Conservation (phyloP, 768 basidiomycete species). For the Tephrocybe sp. region DNA sequence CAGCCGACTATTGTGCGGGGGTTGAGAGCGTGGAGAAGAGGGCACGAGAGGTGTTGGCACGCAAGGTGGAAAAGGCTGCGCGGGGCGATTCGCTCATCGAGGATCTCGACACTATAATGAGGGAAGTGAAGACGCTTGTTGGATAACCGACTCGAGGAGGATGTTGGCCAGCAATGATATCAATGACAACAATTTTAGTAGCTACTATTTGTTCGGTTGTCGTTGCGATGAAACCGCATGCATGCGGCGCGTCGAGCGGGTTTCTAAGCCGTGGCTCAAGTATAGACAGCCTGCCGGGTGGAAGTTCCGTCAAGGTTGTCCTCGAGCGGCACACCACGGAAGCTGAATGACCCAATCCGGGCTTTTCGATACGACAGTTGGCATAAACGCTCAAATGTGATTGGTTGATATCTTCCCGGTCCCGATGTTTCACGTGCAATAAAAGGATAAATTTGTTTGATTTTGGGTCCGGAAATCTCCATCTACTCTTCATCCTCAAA, state of each 20-base stretch:
- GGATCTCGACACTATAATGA: slow-evolving; percentile 20
- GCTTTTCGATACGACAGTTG: slow-evolving; percentile 10
- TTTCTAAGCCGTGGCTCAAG: background rate
- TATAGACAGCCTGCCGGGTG: too few relatives aligned
- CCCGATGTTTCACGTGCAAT: slow-evolving; percentile 38
- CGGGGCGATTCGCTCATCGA: slow-evolving; percentile 14
- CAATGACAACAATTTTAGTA: too few relatives aligned
- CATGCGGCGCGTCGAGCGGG: background rate
- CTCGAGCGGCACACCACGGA: slow-evolving; percentile 22
- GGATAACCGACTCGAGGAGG: background rate
- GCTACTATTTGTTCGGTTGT: too few relatives aligned
- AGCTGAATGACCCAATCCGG: slow-evolving; percentile 9
- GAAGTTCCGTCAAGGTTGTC: background rate
- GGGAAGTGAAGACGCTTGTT: slow-evolving; percentile 13
- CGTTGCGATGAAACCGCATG: background rate
- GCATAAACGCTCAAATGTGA: slow-evolving; percentile 28
- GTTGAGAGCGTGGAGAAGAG: slow-evolving; percentile 7
- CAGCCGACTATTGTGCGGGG: slow-evolving; percentile 7
- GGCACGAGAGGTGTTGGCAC: slow-evolving; percentile 14
- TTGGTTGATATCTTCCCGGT: slow-evolving; percentile 28
- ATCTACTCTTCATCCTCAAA: slow-evolving; percentile 22
- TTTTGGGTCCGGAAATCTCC: slow-evolving; percentile 35
- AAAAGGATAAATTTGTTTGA: slow-evolving; percentile 38
- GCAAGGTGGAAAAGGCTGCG: slow-evolving; percentile 22
- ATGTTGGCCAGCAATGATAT: too few relatives aligned